Percentiles rank a stretch among this genome's conserved stretches.
Evolutionary conservation across 257 asterid species (phyloP).

Genomic region (Coffea eugenioides): DNA sequence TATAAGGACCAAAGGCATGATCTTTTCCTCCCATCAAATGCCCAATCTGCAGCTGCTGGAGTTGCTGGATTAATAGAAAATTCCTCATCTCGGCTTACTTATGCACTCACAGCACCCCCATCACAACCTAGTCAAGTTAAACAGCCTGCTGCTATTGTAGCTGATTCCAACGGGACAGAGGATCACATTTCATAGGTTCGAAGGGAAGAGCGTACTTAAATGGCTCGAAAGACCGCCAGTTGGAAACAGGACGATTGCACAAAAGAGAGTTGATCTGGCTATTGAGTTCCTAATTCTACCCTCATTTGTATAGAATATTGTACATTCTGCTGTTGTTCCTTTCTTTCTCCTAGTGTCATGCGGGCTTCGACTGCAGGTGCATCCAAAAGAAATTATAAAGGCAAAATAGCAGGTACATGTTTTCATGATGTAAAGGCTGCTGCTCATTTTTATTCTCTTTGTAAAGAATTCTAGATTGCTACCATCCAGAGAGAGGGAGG

Average conservation of each 20-base stretch:
- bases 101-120: conserved; percentile 84
- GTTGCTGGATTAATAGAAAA: conserved; percentile 96
- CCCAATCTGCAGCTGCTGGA: conserved; percentile 97
- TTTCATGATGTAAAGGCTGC: conserved; percentile 11
- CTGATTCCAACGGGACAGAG: conserved; percentile 52
- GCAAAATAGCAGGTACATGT: background rate
- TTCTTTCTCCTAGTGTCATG: background rate
- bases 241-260: background rate
- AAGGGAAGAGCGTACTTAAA: no score
- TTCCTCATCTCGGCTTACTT: conserved; percentile 72
- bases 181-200: conserved; percentile 15
- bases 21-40: conserved; percentile 95
- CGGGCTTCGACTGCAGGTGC: background rate
- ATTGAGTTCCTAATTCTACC: background rate
- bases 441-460: background rate
- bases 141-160: conserved; percentile 35
- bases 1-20: conserved; percentile 96
- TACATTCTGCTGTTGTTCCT: conserved; percentile 12
- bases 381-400: conserved; percentile 4
- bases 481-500: conserved; percentile 2
- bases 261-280: background rate
- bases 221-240: background rate
- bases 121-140: conserved; percentile 48
- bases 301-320: conserved; percentile 26
- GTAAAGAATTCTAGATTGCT: background rate